A percentile compares a stretch with the other conserved stretches of the same genome.
These are phyloP conservation scores for Sarocladium oryzae DNA, from an alignment of 2,329 filamentous ascomycete genomes.

Conservation along the genomic window DNA sequence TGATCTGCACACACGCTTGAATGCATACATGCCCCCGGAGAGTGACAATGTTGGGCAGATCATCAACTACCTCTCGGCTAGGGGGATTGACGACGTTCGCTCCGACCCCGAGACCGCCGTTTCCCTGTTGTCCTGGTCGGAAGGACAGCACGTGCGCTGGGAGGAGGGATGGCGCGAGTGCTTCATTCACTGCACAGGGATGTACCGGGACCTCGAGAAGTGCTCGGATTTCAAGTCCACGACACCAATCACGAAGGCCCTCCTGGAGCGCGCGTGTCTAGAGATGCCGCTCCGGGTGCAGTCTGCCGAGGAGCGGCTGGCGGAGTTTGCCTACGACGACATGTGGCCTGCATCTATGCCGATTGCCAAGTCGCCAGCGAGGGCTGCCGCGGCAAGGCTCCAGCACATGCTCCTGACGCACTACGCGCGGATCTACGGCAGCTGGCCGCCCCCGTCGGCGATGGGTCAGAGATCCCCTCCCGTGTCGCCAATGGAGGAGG, in stretches of 20 bases:
- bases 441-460: slow-evolving; percentile 49
- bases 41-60: slow-evolving; percentile 53
- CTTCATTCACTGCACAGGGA: slow-evolving; percentile 61
- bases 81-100: slow-evolving; percentile 58
- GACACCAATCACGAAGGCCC: slow-evolving; percentile 54
- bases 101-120: slow-evolving; percentile 54
- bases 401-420: slow-evolving; percentile 54
- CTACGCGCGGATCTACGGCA: slow-evolving; percentile 49
- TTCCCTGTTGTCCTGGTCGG: slow-evolving; percentile 59
- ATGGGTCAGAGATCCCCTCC: slow-evolving; percentile 9
- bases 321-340: slow-evolving; percentile 52
- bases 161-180: slow-evolving; percentile 61
- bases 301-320: slow-evolving; percentile 54
- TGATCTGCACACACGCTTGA: slow-evolving; percentile 55
- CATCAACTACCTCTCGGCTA: slow-evolving; percentile 51
- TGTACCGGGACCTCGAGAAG: slow-evolving; percentile 47
- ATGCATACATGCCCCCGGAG: slow-evolving; percentile 50
- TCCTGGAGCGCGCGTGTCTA: slow-evolving; percentile 55
- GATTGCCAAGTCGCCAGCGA: slow-evolving; percentile 16
- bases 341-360: slow-evolving; percentile 44
- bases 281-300: slow-evolving; percentile 57
- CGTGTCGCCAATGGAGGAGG: slow-evolving; percentile 9
- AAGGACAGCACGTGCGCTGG: slow-evolving; percentile 55
- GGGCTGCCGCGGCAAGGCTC: slow-evolving; percentile 51
- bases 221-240: slow-evolving; percentile 51